Evolutionary conservation across 1,284 basidiomycete genomes (phyloP).

Genomic region (Anthracocystis panici-leucophaei): DNA sequence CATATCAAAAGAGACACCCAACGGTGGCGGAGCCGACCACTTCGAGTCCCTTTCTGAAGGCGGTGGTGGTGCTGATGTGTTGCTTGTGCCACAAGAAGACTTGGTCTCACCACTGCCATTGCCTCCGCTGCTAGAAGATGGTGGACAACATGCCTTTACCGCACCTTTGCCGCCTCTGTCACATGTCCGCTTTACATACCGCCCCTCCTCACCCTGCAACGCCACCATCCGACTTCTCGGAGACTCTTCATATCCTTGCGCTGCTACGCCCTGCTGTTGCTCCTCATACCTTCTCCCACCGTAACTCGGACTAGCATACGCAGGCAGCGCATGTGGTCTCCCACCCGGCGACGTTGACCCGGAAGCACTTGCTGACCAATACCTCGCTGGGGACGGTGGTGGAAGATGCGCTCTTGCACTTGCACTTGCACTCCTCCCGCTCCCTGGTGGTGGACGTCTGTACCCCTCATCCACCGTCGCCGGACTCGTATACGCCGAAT

Average conservation of each 20-base stretch:
- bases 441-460: background rate
- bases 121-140: background rate
- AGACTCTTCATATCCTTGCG: background rate
- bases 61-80: background rate
- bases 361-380: background rate
- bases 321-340: background rate
- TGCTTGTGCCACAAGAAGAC: background rate
- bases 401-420: background rate
- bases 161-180: background rate
- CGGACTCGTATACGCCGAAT: conserved; percentile 6
- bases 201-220: background rate
- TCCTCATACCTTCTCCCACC: background rate
- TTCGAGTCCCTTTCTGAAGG: background rate
- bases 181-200: background rate
- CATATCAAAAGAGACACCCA: conserved; percentile 29
- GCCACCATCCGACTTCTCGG: background rate
- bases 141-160: background rate
- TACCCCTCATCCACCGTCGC: background rate
- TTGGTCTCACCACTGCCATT: background rate
- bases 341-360: background rate
- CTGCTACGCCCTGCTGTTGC: background rate
- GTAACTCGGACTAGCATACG: background rate
- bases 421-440: background rate
- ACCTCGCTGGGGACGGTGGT: background rate
- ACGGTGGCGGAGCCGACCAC: conserved; percentile 5